These are phyloP conservation scores for Fusarium equiseti DNA, from an alignment of 2,329 filamentous ascomycete species.

Conservation along the genomic window DNA sequence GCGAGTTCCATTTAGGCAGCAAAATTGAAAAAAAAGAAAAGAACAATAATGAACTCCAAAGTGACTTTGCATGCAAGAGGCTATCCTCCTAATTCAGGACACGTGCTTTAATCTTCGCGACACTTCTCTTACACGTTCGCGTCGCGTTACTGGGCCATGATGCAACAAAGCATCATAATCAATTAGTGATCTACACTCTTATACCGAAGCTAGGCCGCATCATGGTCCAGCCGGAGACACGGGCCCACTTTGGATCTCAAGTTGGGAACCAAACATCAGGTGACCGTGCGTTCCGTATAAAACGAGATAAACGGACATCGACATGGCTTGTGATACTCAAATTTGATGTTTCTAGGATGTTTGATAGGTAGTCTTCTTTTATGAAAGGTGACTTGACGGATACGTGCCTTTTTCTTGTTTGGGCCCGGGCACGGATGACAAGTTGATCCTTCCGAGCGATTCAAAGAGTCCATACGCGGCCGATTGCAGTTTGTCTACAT, in stretches of 20 bases:
- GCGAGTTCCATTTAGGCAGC: no score
- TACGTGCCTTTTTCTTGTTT: slow-evolving; percentile 11
- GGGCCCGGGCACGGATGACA: slow-evolving; percentile 11
- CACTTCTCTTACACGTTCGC: slow-evolving; percentile 30
- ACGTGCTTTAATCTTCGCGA: slow-evolving; percentile 19
- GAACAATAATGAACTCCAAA: no score
- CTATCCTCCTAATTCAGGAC: background rate
- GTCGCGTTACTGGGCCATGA: slow-evolving; percentile 18
- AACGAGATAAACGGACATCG: slow-evolving; percentile 20
- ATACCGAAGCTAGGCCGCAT: slow-evolving; percentile 25
- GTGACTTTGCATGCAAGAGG: background rate
- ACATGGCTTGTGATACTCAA: slow-evolving; percentile 14
- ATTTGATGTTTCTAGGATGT: background rate
- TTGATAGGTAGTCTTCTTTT: background rate
- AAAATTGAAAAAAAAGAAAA: background rate
- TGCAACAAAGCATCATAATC: slow-evolving; percentile 9
- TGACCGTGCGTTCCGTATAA: slow-evolving; percentile 22
- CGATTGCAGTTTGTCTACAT: slow-evolving; percentile 29
- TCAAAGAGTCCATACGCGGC: slow-evolving; percentile 19
- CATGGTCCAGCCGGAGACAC: slow-evolving; percentile 25
- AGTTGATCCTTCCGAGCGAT: slow-evolving; percentile 33
- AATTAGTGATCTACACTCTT: background rate
- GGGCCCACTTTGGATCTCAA: slow-evolving; percentile 24
- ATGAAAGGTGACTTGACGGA: background rate
- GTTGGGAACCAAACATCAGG: slow-evolving; percentile 17